phyloP scores from a whole-genome alignment of 2,329 filamentous ascomycete genomes.

The Grosmannia clavigera region DNA sequence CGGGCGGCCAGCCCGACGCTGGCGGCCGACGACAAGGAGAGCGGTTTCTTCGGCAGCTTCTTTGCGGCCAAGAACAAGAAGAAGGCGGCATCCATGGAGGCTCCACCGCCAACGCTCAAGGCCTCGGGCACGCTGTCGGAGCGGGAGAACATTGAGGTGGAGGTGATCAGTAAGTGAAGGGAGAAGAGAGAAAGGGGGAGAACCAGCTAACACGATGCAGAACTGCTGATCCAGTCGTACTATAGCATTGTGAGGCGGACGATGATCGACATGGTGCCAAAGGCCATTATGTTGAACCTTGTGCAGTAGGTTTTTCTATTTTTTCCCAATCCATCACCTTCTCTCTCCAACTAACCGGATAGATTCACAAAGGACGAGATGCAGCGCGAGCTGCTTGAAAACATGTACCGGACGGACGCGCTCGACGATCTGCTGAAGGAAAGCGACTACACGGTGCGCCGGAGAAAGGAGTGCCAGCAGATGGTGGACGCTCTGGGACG shows the following conservation, averaged over 20 bases:
- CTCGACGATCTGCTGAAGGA: constrained; percentile 94
- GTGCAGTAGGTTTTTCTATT: constrained; percentile 54
- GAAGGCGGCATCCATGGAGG: constrained; percentile 99
- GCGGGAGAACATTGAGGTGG: constrained; percentile 88
- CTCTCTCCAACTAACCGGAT: neutral
- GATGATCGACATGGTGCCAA: constrained; percentile 99
- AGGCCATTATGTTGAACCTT: constrained; percentile 95
- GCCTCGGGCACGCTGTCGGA: constrained; percentile 88
- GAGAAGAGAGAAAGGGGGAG: neutral
- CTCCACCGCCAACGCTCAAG: constrained; percentile 84
- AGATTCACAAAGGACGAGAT: constrained; percentile 96
- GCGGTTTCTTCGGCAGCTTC: constrained; percentile 95
- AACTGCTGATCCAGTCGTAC: constrained; percentile 91
- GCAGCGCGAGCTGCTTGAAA: constrained; percentile 91
- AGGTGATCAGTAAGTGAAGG: constrained; percentile 69
- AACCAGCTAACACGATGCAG: constrained; percentile 27
- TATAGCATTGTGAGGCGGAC: constrained; percentile 97
- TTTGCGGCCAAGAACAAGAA: constrained; percentile 99
- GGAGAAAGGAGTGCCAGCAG: constrained; percentile 96
- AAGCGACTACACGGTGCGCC: constrained; percentile 88
- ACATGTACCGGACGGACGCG: constrained; percentile 88
- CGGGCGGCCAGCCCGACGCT: constrained; percentile 67
- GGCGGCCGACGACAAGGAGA: constrained; percentile 39
- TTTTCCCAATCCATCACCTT: neutral
- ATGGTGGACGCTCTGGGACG: constrained; percentile 91